These are phyloP conservation scores for Penicillium daleae DNA, from an alignment of 495 filamentous ascomycete species.

Conservation along the genomic window DNA sequence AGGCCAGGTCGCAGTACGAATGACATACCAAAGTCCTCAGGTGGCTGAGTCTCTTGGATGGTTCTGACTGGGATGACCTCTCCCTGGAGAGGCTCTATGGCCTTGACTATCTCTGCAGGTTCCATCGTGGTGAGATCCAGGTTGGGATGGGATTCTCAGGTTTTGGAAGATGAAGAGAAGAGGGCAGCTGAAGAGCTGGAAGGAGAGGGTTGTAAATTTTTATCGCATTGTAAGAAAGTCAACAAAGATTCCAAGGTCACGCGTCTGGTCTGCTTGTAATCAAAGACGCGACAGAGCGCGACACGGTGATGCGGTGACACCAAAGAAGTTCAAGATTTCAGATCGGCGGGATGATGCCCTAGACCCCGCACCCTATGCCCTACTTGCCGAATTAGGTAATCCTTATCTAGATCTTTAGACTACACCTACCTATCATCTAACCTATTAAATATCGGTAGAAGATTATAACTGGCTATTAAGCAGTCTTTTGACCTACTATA, in stretches of 20 bases:
- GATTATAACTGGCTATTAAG: too few relatives aligned
- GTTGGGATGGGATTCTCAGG: background rate
- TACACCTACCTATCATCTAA: too few relatives aligned
- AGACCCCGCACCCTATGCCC: constrained; percentile 43
- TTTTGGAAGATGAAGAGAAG: background rate
- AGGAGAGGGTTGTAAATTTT: background rate
- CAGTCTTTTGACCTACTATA: too few relatives aligned
- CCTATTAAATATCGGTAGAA: too few relatives aligned
- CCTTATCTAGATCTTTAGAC: background rate
- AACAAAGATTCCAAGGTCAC: background rate
- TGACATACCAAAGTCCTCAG: constrained; percentile 44
- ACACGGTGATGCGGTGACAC: constrained; percentile 13
- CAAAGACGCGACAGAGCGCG: background rate
- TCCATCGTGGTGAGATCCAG: constrained; percentile 28
- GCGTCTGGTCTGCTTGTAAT: background rate
- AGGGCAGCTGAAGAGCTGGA: background rate
- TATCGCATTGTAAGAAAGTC: background rate
- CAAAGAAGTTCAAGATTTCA: constrained; percentile 24
- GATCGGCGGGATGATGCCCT: constrained; percentile 20
- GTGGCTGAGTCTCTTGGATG: constrained; percentile 46
- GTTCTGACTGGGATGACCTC: constrained; percentile 42
- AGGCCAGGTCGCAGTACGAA: background rate
- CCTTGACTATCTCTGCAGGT: constrained; percentile 25
- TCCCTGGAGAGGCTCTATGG: constrained; percentile 36
- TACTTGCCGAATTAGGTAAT: constrained; percentile 31